Conservation (phyloP, 2,329 filamentous ascomycete genomes). For the Geosmithia morbida region DNA sequence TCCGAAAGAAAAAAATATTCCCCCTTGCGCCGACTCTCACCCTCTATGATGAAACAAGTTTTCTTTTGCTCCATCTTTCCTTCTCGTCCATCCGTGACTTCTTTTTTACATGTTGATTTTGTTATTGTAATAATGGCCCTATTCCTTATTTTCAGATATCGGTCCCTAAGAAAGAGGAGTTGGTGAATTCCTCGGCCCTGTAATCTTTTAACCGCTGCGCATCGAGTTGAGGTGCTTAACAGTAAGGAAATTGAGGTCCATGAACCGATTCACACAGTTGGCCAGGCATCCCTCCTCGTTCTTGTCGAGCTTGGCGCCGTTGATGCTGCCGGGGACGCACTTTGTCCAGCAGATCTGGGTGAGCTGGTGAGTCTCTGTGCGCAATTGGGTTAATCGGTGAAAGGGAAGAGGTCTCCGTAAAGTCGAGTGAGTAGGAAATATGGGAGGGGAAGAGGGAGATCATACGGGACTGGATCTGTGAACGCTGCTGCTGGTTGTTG, state of each 20-base stretch:
- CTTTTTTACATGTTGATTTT: neutral
- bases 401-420: neutral
- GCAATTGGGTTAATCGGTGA: neutral
- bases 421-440: neutral
- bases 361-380: constrained; percentile 35
- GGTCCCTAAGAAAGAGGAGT: too few relatives aligned
- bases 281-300: constrained; percentile 70
- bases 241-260: constrained; percentile 79
- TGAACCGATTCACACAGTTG: constrained; percentile 88
- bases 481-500: constrained; percentile 71
- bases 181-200: too few relatives aligned
- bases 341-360: constrained; percentile 86
- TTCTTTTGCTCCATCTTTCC: neutral
- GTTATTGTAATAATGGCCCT: neutral
- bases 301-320: constrained; percentile 56
- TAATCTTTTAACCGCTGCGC: constrained; percentile 15
- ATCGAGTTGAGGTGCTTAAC: constrained; percentile 65
- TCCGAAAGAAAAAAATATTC: neutral
- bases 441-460: constrained; percentile 6
- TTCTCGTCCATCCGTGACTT: neutral
- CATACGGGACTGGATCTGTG: constrained; percentile 48
- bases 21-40: neutral
- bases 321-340: constrained; percentile 67
- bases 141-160: neutral
- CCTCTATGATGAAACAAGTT: neutral